Evolutionary conservation across 2,329 filamentous ascomycete genomes (phyloP), one percentile per base, ranked within the genome.

Genomic region (Zymoseptoria pseudotritici): DNA sequence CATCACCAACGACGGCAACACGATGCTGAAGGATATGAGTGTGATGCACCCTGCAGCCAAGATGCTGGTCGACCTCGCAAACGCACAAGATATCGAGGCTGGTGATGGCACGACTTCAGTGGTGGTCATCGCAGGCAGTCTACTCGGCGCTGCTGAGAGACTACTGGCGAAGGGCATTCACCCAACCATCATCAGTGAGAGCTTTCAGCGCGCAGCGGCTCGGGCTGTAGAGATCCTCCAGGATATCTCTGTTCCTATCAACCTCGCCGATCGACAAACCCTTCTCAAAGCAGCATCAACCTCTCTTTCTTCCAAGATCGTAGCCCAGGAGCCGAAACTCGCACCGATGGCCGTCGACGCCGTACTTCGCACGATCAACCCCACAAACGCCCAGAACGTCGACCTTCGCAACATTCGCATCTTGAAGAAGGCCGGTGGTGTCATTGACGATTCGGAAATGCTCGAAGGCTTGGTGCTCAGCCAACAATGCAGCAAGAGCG

Each of bases 11-110:
- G 94, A 99, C 78, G 94, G 94, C 76, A 96, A 95, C 80, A 99
- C 94, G 60, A 99, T 99, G 93, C 80, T 99, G 73, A 96, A 90
- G 80, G 93, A 93, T 81, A 97, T 99, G 94, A 89, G 90, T 66
- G 94, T 99, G 67, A 91, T 99, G 88, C 94, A 99, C 75, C 94
- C 94, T n/a, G 96, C 95, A 54, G 94, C 94, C 56, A 97, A 96
- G 81, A 99, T 99, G 94, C 83, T 99, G 68, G 94, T 99, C 72
- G 92, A 99, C 76, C 84, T 99, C 64, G 95, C 93, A 71, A 90
- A 94, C 67, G 94, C 94, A 66, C 94, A 99, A 77, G 94, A 99
- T 80, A 91, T 99, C 63, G 94, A 99, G 77, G 94, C 94, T 65
- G 94, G 94, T 79, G 94, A 99, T 76, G 95, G 94, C 71, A 99